A percentile compares a stretch with the other conserved stretches of the same genome.
Evolutionary conservation across 1,284 basidiomycete species (phyloP).

Genomic region (Ustilago hordei): DNA sequence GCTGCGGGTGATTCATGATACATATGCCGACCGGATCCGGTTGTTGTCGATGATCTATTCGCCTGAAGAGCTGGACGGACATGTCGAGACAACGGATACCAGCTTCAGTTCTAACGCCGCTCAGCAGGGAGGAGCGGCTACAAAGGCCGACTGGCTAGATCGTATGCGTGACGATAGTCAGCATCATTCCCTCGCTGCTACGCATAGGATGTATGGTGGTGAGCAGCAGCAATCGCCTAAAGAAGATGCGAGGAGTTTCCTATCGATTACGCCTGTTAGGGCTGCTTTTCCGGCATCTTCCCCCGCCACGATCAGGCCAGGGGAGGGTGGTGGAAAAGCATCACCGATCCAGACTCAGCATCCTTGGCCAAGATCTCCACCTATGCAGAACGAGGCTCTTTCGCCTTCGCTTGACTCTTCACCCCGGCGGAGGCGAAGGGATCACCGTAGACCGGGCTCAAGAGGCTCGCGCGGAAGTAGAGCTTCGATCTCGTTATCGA

Average conservation of each 20-base stretch:
- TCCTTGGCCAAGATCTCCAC: conserved; percentile 35
- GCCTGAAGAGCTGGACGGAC: conserved; percentile 23
- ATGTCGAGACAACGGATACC: conserved; percentile 21
- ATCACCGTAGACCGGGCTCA: conserved; percentile 22
- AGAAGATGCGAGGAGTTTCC: conserved; percentile 28
- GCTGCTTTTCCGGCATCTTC: conserved; percentile 15
- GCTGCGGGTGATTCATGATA: conserved; percentile 70
- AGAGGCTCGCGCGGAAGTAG: conserved; percentile 29
- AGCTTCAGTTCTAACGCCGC: conserved; percentile 22
- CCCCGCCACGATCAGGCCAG: background rate
- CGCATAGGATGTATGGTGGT: conserved; percentile 16
- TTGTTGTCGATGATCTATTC: conserved; percentile 66
- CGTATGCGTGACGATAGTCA: conserved; percentile 32
- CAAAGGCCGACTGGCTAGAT: conserved; percentile 41
- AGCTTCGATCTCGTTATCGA: conserved; percentile 38
- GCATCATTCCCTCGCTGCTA: background rate
- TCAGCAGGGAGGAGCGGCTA: conserved; percentile 2
- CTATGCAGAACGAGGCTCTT: conserved; percentile 13
- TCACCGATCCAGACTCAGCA: conserved; percentile 8
- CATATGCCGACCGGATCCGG: conserved; percentile 70
- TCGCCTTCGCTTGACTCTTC: conserved; percentile 28
- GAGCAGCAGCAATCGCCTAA: conserved; percentile 16
- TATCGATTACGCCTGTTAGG: conserved; percentile 33
- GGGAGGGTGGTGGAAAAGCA: background rate
- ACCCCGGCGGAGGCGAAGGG: conserved; percentile 22